Conservation (phyloP, 2,329 filamentous ascomycete genomes). For the Aotearoamyces nothofagi region DNA sequence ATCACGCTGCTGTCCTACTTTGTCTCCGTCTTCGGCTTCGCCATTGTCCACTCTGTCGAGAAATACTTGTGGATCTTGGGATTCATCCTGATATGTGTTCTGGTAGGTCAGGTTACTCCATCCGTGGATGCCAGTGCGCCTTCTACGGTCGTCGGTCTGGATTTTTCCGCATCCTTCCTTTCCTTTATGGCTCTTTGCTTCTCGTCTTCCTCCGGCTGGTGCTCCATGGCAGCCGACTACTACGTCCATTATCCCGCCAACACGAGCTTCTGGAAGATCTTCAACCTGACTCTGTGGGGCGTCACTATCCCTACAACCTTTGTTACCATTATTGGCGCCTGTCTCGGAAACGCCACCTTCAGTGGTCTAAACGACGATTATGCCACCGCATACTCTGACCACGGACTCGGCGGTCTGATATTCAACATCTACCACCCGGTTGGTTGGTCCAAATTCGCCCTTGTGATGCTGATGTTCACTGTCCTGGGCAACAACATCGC, state of each 20-base stretch:
- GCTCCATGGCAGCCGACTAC: constrained; percentile 27
- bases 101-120: constrained; percentile 28
- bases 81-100: constrained; percentile 29
- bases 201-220: constrained; percentile 30
- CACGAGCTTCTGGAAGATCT: constrained; percentile 29
- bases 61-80: constrained; percentile 32
- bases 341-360: constrained; percentile 44
- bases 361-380: constrained; percentile 36
- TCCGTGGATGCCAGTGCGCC: constrained; percentile 25
- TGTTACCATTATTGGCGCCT: constrained; percentile 27
- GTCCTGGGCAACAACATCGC: constrained; percentile 31
- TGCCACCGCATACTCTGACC: constrained; percentile 31
- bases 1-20: constrained; percentile 9
- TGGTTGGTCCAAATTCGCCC: constrained; percentile 27
- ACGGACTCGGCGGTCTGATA: constrained; percentile 45
- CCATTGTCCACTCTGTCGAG: constrained; percentile 29
- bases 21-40: constrained; percentile 16
- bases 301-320: constrained; percentile 32
- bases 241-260: constrained; percentile 31
- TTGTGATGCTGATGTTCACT: constrained; percentile 22
- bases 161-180: constrained; percentile 18
- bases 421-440: constrained; percentile 40
- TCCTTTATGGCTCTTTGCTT: constrained; percentile 20
- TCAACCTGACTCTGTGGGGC: constrained; percentile 30
- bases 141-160: constrained; percentile 18